Conservation (phyloP, 306 rosid genomes). For the Ochetophila trinervis region DNA sequence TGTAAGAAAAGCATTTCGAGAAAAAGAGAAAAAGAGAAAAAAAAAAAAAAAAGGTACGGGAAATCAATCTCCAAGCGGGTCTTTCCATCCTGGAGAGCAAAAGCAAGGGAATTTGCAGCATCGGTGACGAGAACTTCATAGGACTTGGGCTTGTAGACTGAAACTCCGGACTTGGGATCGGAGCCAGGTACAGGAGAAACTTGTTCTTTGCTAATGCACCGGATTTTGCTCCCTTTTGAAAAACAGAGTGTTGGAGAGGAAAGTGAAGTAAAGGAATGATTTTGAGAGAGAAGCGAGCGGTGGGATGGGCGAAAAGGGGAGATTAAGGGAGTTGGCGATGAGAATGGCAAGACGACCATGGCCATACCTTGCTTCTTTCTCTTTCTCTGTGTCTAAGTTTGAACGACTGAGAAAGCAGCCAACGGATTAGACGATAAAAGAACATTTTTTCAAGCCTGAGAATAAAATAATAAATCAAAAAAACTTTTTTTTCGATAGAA, state of each 20-base stretch:
- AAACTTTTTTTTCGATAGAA: no score
- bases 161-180: conserved; percentile 62
- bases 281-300: conserved; percentile 5
- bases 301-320: conserved; percentile 3
- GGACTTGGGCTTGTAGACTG: conserved; percentile 85
- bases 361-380: background rate
- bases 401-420: background rate
- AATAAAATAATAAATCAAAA: no score
- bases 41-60: conserved; percentile 48
- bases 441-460: conserved; percentile 11
- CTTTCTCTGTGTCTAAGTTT: background rate
- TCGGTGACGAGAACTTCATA: conserved; percentile 74
- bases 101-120: conserved; percentile 75
- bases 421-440: conserved; percentile 24
- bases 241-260: conserved; percentile 18
- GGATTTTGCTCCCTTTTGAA: conserved; percentile 26
- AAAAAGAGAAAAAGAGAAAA: background rate
- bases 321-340: conserved; percentile 30
- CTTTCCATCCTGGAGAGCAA: conserved; percentile 68
- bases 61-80: conserved; percentile 87
- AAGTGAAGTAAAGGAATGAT: conserved; percentile 21
- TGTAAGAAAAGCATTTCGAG: background rate
- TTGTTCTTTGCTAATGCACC: conserved; percentile 39
- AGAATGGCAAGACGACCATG: conserved; percentile 31
- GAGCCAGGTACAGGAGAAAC: conserved; percentile 19